Conservation (phyloP, 371 early-diverging fungal genomes). For the Mucor plumbeus region DNA sequence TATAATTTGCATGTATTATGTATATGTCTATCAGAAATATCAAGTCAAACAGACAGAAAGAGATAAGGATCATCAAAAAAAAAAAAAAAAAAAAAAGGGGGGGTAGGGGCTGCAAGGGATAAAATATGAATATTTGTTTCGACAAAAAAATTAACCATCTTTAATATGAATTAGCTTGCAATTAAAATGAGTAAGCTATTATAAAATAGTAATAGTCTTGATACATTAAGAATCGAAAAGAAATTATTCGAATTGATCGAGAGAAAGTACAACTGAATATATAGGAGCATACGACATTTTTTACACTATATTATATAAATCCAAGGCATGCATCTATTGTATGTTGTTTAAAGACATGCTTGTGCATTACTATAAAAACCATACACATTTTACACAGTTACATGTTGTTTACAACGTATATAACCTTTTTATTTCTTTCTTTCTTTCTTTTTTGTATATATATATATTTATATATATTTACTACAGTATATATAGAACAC, state of each 20-base stretch:
- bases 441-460: too few species aligned
- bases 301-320: background rate
- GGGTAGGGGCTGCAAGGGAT: background rate
- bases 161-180: background rate
- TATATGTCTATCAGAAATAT: background rate
- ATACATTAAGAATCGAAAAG: background rate
- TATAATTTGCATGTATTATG: too few species aligned
- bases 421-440: background rate
- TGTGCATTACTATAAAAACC: background rate
- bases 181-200: background rate
- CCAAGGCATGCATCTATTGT: background rate
- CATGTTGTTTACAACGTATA: too few species aligned
- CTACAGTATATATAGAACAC: background rate
- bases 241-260: background rate
- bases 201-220: background rate
- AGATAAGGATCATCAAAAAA: constrained; percentile 1
- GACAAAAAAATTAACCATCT: background rate
- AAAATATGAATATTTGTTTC: background rate
- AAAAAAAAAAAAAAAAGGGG: background rate
- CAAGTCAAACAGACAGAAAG: background rate
- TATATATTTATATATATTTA: background rate
- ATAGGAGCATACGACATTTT: background rate
- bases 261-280: background rate
- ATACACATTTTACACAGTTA: too few species aligned
- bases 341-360: background rate